Percentiles rank a stretch among this genome's conserved stretches.
Conservation (phyloP, 1,284 basidiomycete genomes). For the Takashimella koratensis region DNA sequence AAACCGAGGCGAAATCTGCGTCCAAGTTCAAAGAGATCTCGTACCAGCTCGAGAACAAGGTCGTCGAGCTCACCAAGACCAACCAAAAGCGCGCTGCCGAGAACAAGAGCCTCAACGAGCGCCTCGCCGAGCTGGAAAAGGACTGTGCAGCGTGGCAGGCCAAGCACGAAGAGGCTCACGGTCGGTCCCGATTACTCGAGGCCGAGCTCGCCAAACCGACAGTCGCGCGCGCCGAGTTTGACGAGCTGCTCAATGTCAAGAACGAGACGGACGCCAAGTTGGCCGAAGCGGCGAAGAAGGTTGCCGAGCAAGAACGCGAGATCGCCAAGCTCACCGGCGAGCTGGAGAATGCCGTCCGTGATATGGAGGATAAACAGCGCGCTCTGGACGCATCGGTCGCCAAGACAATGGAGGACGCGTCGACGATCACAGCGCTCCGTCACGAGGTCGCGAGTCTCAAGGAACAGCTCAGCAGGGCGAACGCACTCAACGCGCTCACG, state of each 20-base stretch:
- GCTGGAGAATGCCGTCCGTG: slow-evolving; percentile 54
- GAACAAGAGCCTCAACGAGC: slow-evolving; percentile 78
- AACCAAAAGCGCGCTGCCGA: slow-evolving; percentile 88
- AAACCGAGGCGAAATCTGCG: slow-evolving; percentile 90
- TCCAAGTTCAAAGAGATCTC: slow-evolving; percentile 99
- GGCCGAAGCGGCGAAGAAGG: slow-evolving; percentile 67
- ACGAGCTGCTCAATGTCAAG: slow-evolving; percentile 73
- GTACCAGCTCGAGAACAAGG: slow-evolving; percentile 97
- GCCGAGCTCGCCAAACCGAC: slow-evolving; percentile 68
- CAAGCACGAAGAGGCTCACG: slow-evolving; percentile 85
- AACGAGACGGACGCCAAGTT: slow-evolving; percentile 75
- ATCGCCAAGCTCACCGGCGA: slow-evolving; percentile 79
- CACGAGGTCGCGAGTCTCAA: slow-evolving; percentile 85
- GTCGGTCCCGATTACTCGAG: slow-evolving; percentile 70
- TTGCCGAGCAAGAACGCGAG: slow-evolving; percentile 76
- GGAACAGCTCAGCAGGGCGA: slow-evolving; percentile 92
- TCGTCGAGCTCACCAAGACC: slow-evolving; percentile 96
- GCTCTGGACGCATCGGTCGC: slow-evolving; percentile 50
- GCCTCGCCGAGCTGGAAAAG: slow-evolving; percentile 73
- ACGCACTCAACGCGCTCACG: slow-evolving; percentile 79
- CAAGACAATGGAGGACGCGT: slow-evolving; percentile 71
- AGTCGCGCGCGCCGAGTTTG: slow-evolving; percentile 67
- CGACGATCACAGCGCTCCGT: slow-evolving; percentile 82
- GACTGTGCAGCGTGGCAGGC: slow-evolving; percentile 80
- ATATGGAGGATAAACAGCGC: slow-evolving; percentile 76